A percentile compares a stretch with the other conserved stretches of the same genome.
Evolutionary conservation across 495 filamentous ascomycete genomes (phyloP).

Genomic region (Lasiosphaeriaceae sp.): DNA sequence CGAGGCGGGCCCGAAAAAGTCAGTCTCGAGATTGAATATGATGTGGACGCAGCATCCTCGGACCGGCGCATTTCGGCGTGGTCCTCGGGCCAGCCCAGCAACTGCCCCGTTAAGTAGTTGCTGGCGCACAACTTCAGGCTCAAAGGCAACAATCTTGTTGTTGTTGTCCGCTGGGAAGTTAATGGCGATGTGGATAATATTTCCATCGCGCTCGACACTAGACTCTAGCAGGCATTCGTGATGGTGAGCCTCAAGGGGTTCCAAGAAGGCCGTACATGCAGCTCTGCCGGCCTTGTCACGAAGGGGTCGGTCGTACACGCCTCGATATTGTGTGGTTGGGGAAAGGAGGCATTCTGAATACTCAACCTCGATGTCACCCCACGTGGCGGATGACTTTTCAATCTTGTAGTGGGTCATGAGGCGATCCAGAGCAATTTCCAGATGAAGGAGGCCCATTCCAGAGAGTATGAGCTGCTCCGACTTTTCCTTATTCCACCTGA

Average conservation of each 20-base stretch:
- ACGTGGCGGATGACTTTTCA: conserved; percentile 61
- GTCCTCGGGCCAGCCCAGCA: conserved; percentile 83
- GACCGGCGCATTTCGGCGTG: conserved; percentile 70
- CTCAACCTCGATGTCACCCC: conserved; percentile 92
- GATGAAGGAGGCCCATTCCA: conserved; percentile 97
- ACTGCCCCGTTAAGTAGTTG: conserved; percentile 72
- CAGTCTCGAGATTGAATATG: conserved; percentile 58
- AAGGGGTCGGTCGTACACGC: conserved; percentile 70
- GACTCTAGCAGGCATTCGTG: conserved; percentile 26
- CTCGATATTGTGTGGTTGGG: conserved; percentile 49
- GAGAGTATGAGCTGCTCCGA: conserved; percentile 88
- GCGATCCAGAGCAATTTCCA: conserved; percentile 88
- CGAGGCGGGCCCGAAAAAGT: conserved; percentile 58
- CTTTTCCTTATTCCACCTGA: conserved; percentile 83
- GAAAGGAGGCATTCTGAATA: conserved; percentile 76
- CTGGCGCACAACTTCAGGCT: conserved; percentile 55
- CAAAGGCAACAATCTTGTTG: conserved; percentile 45
- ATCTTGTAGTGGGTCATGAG: conserved; percentile 84
- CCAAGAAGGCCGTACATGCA: conserved; percentile 63
- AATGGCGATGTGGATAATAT: conserved; percentile 57
- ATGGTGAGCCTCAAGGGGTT: conserved; percentile 51
- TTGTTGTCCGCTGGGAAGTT: conserved; percentile 29
- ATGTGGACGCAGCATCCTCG: conserved; percentile 65
- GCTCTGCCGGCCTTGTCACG: conserved; percentile 77
- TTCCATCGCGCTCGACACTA: conserved; percentile 46